Conservation (phyloP, 768 basidiomycete species). For the Leccinum barrowsii region DNA sequence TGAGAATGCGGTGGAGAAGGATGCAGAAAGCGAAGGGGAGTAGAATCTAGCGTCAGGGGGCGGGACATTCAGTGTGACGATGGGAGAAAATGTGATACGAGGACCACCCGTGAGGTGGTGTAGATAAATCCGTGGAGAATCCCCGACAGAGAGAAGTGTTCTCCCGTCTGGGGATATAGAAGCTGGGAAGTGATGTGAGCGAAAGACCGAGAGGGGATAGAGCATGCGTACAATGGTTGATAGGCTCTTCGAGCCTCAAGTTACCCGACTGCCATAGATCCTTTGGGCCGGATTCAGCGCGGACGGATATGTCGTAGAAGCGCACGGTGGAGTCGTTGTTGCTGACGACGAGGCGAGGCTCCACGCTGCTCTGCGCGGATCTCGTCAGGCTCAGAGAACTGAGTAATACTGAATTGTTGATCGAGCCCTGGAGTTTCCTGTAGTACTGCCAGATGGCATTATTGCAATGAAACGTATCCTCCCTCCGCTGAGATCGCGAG, state of each 20-base stretch:
- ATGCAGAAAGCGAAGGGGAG: conserved; percentile 53
- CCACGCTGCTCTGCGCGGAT: conserved; percentile 60
- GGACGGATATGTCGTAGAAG: conserved; percentile 71
- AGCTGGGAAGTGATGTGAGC: conserved; percentile 41
- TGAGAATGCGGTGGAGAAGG: conserved; percentile 79
- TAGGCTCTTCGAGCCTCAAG: conserved; percentile 60
- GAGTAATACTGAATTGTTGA: conserved; percentile 77
- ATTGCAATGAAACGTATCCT: conserved; percentile 10
- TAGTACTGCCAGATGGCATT: conserved; percentile 51
- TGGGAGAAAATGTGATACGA: conserved; percentile 57
- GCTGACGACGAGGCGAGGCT: conserved; percentile 76
- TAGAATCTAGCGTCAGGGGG: conserved; percentile 45
- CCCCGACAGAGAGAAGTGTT: conserved; percentile 86
- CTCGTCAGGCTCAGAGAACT: conserved; percentile 59
- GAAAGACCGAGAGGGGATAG: background rate
- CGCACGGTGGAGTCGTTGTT: conserved; percentile 84
- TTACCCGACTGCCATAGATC: conserved; percentile 49
- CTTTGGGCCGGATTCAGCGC: conserved; percentile 40
- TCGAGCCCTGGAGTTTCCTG: conserved; percentile 55
- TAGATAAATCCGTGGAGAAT: conserved; percentile 82
- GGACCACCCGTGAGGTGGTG: conserved; percentile 71
- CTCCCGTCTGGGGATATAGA: conserved; percentile 88
- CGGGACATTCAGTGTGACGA: conserved; percentile 66
- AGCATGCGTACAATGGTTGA: conserved; percentile 71
- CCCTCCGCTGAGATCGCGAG: conserved; percentile 21